Evolutionary conservation across 2,329 filamentous ascomycete species (phyloP), one percentile per base, ranked within the genome.

Genomic region (Ophiostoma perfectum): DNA sequence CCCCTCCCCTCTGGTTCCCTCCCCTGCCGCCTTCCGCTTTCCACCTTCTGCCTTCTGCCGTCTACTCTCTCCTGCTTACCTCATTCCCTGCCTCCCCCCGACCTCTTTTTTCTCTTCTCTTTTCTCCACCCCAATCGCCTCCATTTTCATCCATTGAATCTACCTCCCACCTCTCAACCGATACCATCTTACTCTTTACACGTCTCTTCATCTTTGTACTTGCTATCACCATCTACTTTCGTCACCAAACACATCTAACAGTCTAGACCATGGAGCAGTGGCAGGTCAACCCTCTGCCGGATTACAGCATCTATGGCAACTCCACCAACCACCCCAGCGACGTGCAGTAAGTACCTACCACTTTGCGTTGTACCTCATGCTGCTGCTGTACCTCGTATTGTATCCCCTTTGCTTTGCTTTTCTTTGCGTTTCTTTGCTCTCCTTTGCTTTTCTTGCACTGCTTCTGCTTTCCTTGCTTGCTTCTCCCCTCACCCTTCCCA

Each of bases 211-310:
- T 27, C 6, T 58, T 12, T 8, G 42, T 44, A 6, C 6, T 44
- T 44, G 7, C 42, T 27, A 36, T 12, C 7, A 58, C 52, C 27
- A 38, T 6, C 11, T 38, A 27, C 27, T 4, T 36, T 18, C n/a
- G 9, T 38, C 52, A 38, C 49, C 7, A 11, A 49, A 11, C 11
- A 14, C 11, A 4, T 58, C 60, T 63, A 63, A 63, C 60, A 63
- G 42, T 42, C 39, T 63, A 85, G 83, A 82, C 78, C 78, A 86
- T 86, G 84, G 82, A 86, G 80, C 83, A 85, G 78, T 86, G 84
- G 84, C 82, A 85, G 78, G 82, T 86, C 77, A 83, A 83, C 79
- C 83, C 83, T 73, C 81, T 86, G 78, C 83, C 83, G 79, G 83
- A 85, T 78, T 84, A 85, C 79, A 81, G 85, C 79, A 81, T 85